Base-by-base conservation (phyloP, 164 flowering plant species). In the Kalanchoe fedtschenkoi region DNA sequence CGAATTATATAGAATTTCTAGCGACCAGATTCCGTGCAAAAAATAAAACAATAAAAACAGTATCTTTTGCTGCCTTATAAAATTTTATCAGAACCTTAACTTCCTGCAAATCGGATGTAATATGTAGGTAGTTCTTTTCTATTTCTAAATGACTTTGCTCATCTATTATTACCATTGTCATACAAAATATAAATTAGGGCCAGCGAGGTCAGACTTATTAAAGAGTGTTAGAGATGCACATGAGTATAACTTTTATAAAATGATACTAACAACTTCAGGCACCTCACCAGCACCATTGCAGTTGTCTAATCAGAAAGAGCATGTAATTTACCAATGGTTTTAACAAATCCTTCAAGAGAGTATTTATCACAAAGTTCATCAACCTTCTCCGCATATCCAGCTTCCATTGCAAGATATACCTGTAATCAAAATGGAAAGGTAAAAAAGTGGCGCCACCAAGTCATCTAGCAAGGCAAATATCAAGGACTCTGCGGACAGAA, bases 321-420 rank as follows among this genome's bases (percentile, higher is more conserved):
- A 24, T 24, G 16, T 10, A n/a, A 11, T 37, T 42, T 81, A 89
- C 98, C 91, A 74, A 76, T 65, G 62, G 62, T 60, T 66, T 77
- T 76, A 37, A 63, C 38, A 64, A 86, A 85, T 57, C 90, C 88
- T 71, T 81, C 66, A 58, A 93, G 90, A 60, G 92, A 77, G 77
- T 90, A 83, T 13, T 90, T 78, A 39, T 75, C 77, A 66, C 96
- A 85, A 28, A 90, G 74, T 74, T 93, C 98, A 74, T 88, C 92
- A 68, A 87, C 91, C 81, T 90, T 90, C 81, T 93, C 98, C 1
- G 67, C 47, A 72, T 90, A 88, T 62, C 97, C 97, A 75, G 97
- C 93, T 77, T 93, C 98, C 97, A 93, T 80, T 54, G 97, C 96
- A 80, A 93, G 64, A 75, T 82, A 85, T 29, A 90, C 92, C 96